Percentiles rank a stretch among this genome's conserved stretches.
Conservation (phyloP, 1,284 basidiomycete species). For the Melampsora allii-populina region DNA sequence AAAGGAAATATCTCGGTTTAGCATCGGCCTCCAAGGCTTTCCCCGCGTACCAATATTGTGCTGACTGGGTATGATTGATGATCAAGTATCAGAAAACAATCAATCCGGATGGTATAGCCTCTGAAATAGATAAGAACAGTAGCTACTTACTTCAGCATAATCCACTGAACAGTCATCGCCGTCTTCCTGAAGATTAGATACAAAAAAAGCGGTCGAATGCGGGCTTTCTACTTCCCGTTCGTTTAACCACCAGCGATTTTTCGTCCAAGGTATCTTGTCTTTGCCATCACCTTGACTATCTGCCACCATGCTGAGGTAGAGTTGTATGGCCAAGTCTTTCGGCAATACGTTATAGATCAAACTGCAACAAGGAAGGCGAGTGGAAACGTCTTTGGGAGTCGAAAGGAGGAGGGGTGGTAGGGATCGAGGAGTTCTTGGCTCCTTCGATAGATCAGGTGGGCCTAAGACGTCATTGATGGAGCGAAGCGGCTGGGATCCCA, state of each 20-base stretch:
- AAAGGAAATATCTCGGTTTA: constrained; percentile 63
- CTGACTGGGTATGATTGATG: constrained; percentile 23
- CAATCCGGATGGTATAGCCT: not conserved
- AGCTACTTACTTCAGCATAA: constrained; percentile 31
- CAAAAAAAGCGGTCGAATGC: constrained; percentile 75
- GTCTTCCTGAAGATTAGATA: constrained; percentile 58
- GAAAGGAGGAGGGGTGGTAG: constrained; percentile 23
- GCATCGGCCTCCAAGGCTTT: constrained; percentile 56
- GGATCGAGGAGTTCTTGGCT: not conserved
- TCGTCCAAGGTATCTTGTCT: constrained; percentile 58
- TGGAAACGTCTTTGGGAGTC: constrained; percentile 21
- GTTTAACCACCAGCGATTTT: constrained; percentile 79
- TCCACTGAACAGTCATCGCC: constrained; percentile 36
- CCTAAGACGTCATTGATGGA: constrained; percentile 23
- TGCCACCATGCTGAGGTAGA: constrained; percentile 19
- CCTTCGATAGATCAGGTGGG: constrained; percentile 3
- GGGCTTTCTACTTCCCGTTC: constrained; percentile 76
- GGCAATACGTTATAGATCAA: constrained; percentile 25
- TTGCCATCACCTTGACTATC: constrained; percentile 6
- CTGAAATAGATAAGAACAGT: not conserved
- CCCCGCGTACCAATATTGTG: constrained; percentile 69
- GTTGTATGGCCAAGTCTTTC: constrained; percentile 17
- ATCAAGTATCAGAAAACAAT: not conserved
- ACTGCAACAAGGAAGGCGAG: constrained; percentile 34
- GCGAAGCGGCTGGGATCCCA: not conserved